Evolutionary conservation across 495 filamentous ascomycete genomes (phyloP), one percentile per base, ranked within the genome.

Genomic region (Trichoderma orchidacearum): DNA sequence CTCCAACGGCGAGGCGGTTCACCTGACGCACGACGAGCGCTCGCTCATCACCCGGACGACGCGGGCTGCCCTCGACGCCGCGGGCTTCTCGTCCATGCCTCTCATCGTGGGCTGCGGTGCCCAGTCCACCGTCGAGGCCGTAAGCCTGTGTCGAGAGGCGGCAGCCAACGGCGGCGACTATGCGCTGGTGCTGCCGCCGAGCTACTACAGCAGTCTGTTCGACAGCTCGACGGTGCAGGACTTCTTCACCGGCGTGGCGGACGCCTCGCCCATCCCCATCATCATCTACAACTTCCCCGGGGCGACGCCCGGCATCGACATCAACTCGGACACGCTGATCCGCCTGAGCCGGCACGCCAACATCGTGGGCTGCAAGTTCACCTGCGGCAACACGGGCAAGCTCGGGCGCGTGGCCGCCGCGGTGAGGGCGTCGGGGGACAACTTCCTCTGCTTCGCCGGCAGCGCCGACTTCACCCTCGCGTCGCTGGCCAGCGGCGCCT

Each of bases 221-320:
- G 70, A 70, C 1, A 71, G 80, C 85, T 58, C 82, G 75, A 69
- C 93, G 78, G 3, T 95, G 48, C 66, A 84, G 45, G 77, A 83
- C 30, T 91, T 85, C 72, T 95, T 94, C 78, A 76, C 72, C 34
- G 76, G 80, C 36, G 86, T 95, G 25, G 90, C 90, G 27, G 80
- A 84, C 63, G 80, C 81, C 7, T 93, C 88, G 1, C 91, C 90
- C 5, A 79, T 96, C 50, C 91, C 90, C 0, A 78, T 96, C 56
- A 75, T 95, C 58, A 90, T 96, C 66, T 96, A 96, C 76, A 96
- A 95, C 73, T 96, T 85, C 71, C 90, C 90, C 29, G 88, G 82
- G 17, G 91, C 87, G 3, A 86, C 85, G 30, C 75, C 80, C 7
- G 88, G 89, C 11, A 71, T 90, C 50, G 88, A 93, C 63, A 80